Evolutionary conservation across 2,329 filamentous ascomycete genomes (phyloP).

Genomic region (Claviceps paspali): DNA sequence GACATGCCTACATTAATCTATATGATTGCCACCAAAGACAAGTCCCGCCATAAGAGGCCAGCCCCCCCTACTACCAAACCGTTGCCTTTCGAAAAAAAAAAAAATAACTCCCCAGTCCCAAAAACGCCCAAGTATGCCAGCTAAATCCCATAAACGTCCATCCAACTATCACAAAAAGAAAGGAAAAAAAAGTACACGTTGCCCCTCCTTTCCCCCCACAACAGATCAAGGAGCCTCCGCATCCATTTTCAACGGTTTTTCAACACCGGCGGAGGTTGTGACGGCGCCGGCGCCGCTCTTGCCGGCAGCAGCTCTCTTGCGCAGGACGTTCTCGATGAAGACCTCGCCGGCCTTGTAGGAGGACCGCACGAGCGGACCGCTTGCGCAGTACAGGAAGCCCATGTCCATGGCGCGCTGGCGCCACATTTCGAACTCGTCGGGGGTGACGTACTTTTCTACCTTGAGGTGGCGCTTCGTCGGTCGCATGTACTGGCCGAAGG

Average conservation of each 20-base stretch:
- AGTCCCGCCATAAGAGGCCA: no score
- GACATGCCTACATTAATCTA: no score
- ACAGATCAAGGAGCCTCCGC: conserved; percentile 13
- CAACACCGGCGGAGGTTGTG: conserved; percentile 12
- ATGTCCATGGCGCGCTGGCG: conserved; percentile 76
- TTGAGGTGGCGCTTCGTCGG: conserved; percentile 96
- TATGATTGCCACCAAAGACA: no score
- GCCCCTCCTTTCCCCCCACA: no score
- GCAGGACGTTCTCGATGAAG: conserved; percentile 95
- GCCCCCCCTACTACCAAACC: no score
- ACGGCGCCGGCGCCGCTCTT: conserved; percentile 17
- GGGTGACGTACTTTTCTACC: conserved; percentile 88
- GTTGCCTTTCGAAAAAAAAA: no score
- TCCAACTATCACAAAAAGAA: no score
- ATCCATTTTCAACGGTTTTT: conserved; percentile 25
- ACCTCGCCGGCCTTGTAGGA: conserved; percentile 97
- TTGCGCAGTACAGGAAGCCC: conserved; percentile 94
- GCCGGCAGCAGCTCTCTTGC: conserved; percentile 49
- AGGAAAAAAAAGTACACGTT: no score
- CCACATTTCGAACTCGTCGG: conserved; percentile 85
- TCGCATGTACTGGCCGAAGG: conserved; percentile 99
- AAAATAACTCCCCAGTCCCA: no score
- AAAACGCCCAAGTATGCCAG: no score
- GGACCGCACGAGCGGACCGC: conserved; percentile 80
- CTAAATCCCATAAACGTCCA: no score